Evolutionary conservation across 768 basidiomycete species (phyloP), one percentile per base, ranked within the genome.

Genomic region (Phaeotremella skinneri): DNA sequence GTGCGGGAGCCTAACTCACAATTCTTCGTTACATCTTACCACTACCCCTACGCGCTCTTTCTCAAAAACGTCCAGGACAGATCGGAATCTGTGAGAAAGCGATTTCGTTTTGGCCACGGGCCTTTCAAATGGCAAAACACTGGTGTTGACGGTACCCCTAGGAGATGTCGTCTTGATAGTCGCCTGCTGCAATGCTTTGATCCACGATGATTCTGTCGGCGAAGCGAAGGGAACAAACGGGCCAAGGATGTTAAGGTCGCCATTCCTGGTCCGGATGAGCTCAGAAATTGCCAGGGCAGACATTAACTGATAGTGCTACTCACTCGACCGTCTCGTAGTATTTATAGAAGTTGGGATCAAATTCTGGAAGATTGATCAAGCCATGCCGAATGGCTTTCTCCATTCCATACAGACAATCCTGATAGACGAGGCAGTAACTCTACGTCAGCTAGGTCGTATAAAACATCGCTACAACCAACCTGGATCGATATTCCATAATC

Each of bases 401-500:
- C 83, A 94, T 87, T 68, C 97, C 94, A 78, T 89, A 91, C 0
- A 99, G 81, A 13, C 88, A 86, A 61, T 93, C 89, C 78, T 94
- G 88, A 9, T 9, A 30, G 25, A 25, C 49, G n/a, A 23, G 3
- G 31, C 21, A 34, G 20, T 56, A 47, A 37, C 3, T 16, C 5
- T 34, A 29, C 21, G 50, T 47, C 14, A 27, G 30, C 6, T 83
- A 89, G 88, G 0, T 87, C 87, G 74, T 90, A 90, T 85, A 87
- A 90, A 62, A 91, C 79, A 17, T 88, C 88, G 87, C 87, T 89
- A 1, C 88, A 81, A 74, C 91, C 90, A 69, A 94, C 92, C 75
- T 96, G 93, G 52, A 97, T 90, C 62, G 82, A 90, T 57, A 98
- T 84, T 72, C 88, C 90, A 79, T 92, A 96, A 77, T 97, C 92